Conservation (phyloP, 2,329 filamentous ascomycete species). For the Neonectria coccinea region DNA sequence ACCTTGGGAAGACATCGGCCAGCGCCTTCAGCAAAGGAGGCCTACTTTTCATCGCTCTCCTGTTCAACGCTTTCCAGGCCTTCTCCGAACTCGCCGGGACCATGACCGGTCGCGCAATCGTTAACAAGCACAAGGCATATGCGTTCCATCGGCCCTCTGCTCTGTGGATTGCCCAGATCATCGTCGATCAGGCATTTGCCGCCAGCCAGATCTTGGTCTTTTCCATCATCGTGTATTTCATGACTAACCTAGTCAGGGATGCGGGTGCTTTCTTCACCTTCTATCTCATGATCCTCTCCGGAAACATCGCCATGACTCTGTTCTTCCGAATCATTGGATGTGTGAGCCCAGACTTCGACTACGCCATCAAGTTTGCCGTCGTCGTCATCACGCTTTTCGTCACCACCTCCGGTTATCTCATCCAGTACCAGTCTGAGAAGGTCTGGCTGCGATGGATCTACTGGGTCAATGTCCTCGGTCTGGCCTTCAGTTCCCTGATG, state of each 20-base stretch:
- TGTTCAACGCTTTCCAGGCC: slow-evolving; percentile 91
- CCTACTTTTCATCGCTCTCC: slow-evolving; percentile 80
- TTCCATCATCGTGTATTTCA: slow-evolving; percentile 82
- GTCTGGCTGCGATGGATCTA: slow-evolving; percentile 85
- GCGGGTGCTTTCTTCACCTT: slow-evolving; percentile 84
- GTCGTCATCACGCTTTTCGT: slow-evolving; percentile 85
- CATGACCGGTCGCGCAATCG: slow-evolving; percentile 80
- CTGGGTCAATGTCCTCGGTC: slow-evolving; percentile 79
- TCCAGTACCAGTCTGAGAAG: slow-evolving; percentile 80
- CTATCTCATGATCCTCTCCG: slow-evolving; percentile 75
- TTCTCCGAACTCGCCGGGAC: slow-evolving; percentile 81
- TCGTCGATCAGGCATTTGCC: slow-evolving; percentile 80
- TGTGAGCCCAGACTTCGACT: slow-evolving; percentile 83
- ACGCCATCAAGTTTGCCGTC: slow-evolving; percentile 85
- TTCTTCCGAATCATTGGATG: slow-evolving; percentile 83
- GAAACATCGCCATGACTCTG: slow-evolving; percentile 79
- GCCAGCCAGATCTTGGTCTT: slow-evolving; percentile 78
- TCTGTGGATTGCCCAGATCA: slow-evolving; percentile 84
- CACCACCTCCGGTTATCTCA: slow-evolving; percentile 84
- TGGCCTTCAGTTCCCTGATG: slow-evolving; percentile 84
- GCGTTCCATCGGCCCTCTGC: slow-evolving; percentile 86
- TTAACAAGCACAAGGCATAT: slow-evolving; percentile 87
- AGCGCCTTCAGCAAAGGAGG: slow-evolving; percentile 86
- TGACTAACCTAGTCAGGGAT: slow-evolving; percentile 76
- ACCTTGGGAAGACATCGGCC: slow-evolving; percentile 72